Base-by-base conservation (phyloP, 2,329 filamentous ascomycete genomes). In the Sphaerulina musiva region DNA sequence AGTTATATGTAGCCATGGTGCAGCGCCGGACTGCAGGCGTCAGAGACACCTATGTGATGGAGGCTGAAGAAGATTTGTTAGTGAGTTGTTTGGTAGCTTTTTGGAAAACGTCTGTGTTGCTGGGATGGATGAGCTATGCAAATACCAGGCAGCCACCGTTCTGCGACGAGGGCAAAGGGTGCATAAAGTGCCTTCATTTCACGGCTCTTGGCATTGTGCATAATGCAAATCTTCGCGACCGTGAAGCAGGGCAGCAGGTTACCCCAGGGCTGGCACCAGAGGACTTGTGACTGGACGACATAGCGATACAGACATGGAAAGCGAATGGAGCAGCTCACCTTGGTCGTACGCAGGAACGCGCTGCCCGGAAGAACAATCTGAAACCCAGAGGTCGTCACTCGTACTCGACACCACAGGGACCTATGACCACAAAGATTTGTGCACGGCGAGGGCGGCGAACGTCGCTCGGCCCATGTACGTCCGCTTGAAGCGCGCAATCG, bases 281-380 rank as follows among this genome's bases (percentile, higher is more conserved):
- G 38, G 48, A 46, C 54, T 47, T 51, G 52, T 57, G 54, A 59
- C 52, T 49, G 47, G 45, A 47, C 48, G 23, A 54, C 36, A 54
- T 46, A 39, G 46, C 23, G 12, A 23, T 34, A 38, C 31, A 47
- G 54, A 9, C 23, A 17, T 49, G 31, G 38, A 49, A 49, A 55
- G 54, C 59, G 59, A 59, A 57, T 55, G 50, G 47, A 42, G 53
- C 12, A 44, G 60, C 58, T 54, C 45, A 62, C 60, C 56, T 56
- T 44, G 38, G 60, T 62, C 36, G 60, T 48, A 62, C 60, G 53
- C 58, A 58, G 54, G 46, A 57, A 56, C 50, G 48, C 55, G 56
- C 49, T 45, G 40, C 48, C 55, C 46, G 53, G 56, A 48, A 54
- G 51, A 44, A 46, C 44, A 23, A 31, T 29, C 41, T 57, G 59